A percentile compares a stretch with the other conserved stretches of the same genome.
These are phyloP conservation scores for Kuraishia floccosa DNA, from an alignment of 805 yeast species.

Conservation along the genomic window DNA sequence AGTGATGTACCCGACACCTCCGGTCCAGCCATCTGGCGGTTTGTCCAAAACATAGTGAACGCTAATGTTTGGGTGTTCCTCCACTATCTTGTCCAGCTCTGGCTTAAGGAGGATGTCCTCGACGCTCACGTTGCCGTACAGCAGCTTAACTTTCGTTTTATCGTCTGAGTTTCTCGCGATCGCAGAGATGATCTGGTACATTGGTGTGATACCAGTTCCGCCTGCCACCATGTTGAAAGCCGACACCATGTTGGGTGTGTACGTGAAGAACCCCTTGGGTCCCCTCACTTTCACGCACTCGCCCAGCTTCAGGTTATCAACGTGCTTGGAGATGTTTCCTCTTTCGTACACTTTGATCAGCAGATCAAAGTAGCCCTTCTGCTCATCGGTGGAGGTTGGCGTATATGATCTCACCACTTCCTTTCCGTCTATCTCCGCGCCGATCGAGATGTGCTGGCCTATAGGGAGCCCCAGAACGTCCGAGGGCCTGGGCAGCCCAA, in stretches of 20 bases:
- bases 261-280: slow-evolving; percentile 83
- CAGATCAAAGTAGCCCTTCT: slow-evolving; percentile 74
- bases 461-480: slow-evolving; percentile 82
- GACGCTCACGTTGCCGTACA: slow-evolving; percentile 75
- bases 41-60: slow-evolving; percentile 69
- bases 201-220: slow-evolving; percentile 94
- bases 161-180: slow-evolving; percentile 70
- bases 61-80: slow-evolving; percentile 46
- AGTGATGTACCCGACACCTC: slow-evolving; percentile 73
- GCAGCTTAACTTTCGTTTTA: slow-evolving; percentile 58
- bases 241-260: slow-evolving; percentile 66
- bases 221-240: slow-evolving; percentile 89
- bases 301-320: slow-evolving; percentile 67
- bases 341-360: slow-evolving; percentile 77
- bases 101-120: slow-evolving; percentile 72
- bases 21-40: slow-evolving; percentile 64
- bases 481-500: slow-evolving; percentile 65
- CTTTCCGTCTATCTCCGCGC: slow-evolving; percentile 66
- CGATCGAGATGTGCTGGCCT: slow-evolving; percentile 86
- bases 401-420: slow-evolving; percentile 82
- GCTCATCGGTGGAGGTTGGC: slow-evolving; percentile 69
- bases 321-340: slow-evolving; percentile 73
- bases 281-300: slow-evolving; percentile 74
- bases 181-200: slow-evolving; percentile 85
- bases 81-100: slow-evolving; percentile 62